Evolutionary conservation across 2,329 filamentous ascomycete species (phyloP), one percentile per base, ranked within the genome.

Genomic region (Lachnum nothofagi): DNA sequence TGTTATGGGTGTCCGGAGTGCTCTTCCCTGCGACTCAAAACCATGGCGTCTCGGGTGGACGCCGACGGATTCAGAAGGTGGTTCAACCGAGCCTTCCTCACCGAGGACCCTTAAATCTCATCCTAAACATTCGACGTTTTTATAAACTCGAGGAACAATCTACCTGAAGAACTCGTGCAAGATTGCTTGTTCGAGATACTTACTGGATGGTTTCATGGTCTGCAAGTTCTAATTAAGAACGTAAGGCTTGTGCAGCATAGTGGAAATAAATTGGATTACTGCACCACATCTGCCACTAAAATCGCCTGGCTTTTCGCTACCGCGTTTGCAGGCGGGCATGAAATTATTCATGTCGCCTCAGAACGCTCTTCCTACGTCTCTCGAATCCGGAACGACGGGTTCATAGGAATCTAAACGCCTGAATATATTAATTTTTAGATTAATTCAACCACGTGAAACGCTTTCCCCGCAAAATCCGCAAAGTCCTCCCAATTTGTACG

Each of bases 381-480:
- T 22, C 31, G 20, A 10, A n/a, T 25, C 20, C 37, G 37, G 37
- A 14, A 4, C 31, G n/a, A 14, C 31, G 20, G 37, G 20, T 39
- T 20, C 37, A 12, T 25, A 20, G 19, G 12, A 25, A 39, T 16
- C 10, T 39, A 25, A 39, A 39, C 7, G 20, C 16, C 24, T 10
- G 16, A 40, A 40, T 40, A 40, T 40, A 40, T 40, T 40, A 40
- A 40, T 25, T 40, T 5, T 40, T 23, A 40, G 14, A 40, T 40
- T 20, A 24, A 10, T 22, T 40, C 20, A 20, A 7, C 8, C 37
- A 40, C 37, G 19, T 40, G 37, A 40, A 40, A 40, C 37, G 37
- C 7, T 40, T n/a, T 40, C 37, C 37, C 37, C 37, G 37, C 37
- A 40, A 40, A 37, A 24, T 24, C 19, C 20, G 37, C 37, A 40